Percentiles rank a stretch among this genome's conserved stretches.
Evolutionary conservation across 768 basidiomycete species (phyloP).

Genomic region (Rhodotorula diobovata): DNA sequence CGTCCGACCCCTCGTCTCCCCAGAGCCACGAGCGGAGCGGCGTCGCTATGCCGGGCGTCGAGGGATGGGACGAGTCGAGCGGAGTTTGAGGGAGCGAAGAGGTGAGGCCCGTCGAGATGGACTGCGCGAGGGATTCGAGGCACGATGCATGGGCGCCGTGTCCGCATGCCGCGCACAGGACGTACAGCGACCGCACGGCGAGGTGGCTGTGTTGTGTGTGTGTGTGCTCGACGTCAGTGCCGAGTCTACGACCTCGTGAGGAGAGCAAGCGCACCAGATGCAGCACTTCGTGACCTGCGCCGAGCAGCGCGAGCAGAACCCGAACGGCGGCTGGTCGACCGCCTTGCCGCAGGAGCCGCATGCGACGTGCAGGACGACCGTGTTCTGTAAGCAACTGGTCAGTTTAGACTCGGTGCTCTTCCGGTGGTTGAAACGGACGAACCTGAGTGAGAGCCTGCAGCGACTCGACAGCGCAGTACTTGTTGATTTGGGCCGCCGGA

Average conservation of each 20-base stretch:
- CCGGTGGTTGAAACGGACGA: no score
- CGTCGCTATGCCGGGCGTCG: slow-evolving; percentile 31
- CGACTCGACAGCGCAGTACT: slow-evolving; percentile 19
- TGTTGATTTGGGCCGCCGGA: slow-evolving; percentile 24
- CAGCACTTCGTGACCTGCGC: slow-evolving; percentile 17
- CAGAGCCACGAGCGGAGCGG: slow-evolving; percentile 27
- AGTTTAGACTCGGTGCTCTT: no score
- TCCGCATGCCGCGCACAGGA: slow-evolving; percentile 32
- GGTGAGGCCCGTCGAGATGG: neutral
- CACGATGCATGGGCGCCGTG: slow-evolving; percentile 30
- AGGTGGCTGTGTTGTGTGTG: slow-evolving; percentile 35
- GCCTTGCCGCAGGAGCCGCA: slow-evolving; percentile 35
- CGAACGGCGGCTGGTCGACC: slow-evolving; percentile 21
- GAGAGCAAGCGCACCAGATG: slow-evolving; percentile 19
- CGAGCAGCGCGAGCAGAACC: slow-evolving; percentile 20
- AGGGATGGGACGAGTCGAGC: slow-evolving; percentile 19
- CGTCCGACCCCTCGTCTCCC: slow-evolving; percentile 7
- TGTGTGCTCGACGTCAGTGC: neutral
- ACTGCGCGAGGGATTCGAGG: slow-evolving; percentile 14
- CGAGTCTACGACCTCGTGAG: neutral
- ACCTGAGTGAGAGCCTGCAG: slow-evolving; percentile 20
- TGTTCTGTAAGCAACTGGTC: no score
- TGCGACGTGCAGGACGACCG: slow-evolving; percentile 33
- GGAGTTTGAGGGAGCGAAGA: slow-evolving; percentile 28
- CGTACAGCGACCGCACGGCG: slow-evolving; percentile 17